Conservation (phyloP, 371 early-diverging fungal genomes). For the Batkoa obscura region DNA sequence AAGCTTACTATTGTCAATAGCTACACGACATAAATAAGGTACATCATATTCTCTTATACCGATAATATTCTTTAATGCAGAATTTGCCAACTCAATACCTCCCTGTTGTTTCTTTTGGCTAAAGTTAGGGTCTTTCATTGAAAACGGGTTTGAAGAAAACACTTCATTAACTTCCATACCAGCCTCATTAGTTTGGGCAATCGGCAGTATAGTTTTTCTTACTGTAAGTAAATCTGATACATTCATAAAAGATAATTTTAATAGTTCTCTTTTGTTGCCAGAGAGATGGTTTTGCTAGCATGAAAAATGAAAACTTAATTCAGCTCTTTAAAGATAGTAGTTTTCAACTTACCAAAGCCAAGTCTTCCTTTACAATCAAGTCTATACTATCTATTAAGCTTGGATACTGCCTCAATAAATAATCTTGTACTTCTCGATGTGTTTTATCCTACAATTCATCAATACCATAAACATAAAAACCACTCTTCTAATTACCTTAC, state of each 20-base stretch:
- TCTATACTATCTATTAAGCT: conserved; percentile 35
- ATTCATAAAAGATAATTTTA: conserved; percentile 73
- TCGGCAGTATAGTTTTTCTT: conserved; percentile 46
- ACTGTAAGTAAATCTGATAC: conserved; percentile 57
- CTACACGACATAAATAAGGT: conserved; percentile 79
- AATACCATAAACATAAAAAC: conserved; percentile 2
- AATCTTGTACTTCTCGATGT: conserved; percentile 81
- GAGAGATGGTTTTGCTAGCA: conserved; percentile 68
- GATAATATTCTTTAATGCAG: conserved; percentile 33
- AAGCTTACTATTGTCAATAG: conserved; percentile 66
- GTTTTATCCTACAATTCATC: conserved; percentile 43
- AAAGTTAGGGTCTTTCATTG: conserved; percentile 13
- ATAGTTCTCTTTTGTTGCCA: conserved; percentile 41
- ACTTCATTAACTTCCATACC: conserved; percentile 34
- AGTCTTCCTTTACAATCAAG: conserved; percentile 60
- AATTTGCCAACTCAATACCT: conserved; percentile 15
- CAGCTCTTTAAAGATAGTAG: neutral
- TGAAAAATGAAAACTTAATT: neutral
- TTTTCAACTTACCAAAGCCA: conserved; percentile 64
- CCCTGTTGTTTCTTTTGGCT: conserved; percentile 11
- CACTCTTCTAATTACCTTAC: conserved; percentile 29
- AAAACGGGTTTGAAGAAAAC: conserved; percentile 28
- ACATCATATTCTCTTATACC: conserved; percentile 92
- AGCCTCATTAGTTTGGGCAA: conserved; percentile 45
- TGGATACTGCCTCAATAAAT: conserved; percentile 57